These are phyloP conservation scores for Backusella luteola DNA, from an alignment of 192 early-diverging fungal species.

Conservation along the genomic window DNA sequence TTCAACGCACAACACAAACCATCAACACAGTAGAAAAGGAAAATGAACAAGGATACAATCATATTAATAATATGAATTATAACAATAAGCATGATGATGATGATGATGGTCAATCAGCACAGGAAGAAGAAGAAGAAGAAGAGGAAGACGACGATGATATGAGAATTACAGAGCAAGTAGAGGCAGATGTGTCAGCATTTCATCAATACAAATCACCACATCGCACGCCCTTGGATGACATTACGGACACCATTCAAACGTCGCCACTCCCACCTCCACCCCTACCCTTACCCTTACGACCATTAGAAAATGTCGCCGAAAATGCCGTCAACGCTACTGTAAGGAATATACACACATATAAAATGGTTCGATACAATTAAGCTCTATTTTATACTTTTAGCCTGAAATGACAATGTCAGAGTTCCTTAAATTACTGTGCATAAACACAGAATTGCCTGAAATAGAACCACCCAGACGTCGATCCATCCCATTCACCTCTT, in stretches of 20 bases:
- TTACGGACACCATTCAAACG: background rate
- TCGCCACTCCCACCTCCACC: background rate
- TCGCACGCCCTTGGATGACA: background rate
- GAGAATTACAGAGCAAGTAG: background rate
- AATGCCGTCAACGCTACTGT: no score
- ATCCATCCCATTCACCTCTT: background rate
- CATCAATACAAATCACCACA: background rate
- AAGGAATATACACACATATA: no score
- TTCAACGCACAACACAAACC: background rate
- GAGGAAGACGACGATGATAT: background rate
- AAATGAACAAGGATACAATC: background rate
- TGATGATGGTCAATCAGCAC: no score
- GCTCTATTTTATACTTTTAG: background rate
- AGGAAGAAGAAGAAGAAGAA: background rate
- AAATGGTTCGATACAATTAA: no score
- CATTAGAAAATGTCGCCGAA: no score
- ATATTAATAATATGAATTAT: background rate
- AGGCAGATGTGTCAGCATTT: background rate
- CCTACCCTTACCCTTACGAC: no score
- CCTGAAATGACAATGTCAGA: background rate
- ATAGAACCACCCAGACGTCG: background rate
- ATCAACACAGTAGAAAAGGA: background rate
- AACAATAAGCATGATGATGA: no score
- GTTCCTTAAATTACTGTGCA: background rate
- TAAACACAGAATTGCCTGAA: background rate